A percentile compares a stretch with the other conserved stretches of the same genome.
Evolutionary conservation across 805 yeast genomes (phyloP).

Genomic region (Nakazawaea anatomiae): DNA sequence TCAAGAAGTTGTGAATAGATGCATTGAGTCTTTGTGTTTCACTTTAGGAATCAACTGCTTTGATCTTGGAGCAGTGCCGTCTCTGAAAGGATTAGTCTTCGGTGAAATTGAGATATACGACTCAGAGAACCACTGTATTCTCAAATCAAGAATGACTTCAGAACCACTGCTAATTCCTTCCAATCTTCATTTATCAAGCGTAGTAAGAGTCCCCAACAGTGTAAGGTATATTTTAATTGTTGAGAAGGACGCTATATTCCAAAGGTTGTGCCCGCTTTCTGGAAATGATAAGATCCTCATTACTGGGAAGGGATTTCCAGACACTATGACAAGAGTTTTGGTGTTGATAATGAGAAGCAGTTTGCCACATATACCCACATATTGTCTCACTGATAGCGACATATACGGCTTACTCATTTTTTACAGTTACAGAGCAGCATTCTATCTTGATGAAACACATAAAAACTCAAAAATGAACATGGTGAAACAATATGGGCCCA

Average conservation of each 20-base stretch:
- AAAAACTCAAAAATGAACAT: background rate
- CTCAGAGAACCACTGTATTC: too few relatives aligned
- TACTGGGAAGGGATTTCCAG: slow-evolving; percentile 70
- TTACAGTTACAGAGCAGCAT: slow-evolving; percentile 27
- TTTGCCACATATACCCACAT: slow-evolving; percentile 30
- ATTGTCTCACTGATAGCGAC: slow-evolving; percentile 57
- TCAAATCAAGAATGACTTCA: background rate
- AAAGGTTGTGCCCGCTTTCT: slow-evolving; percentile 18
- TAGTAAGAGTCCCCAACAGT: slow-evolving; percentile 13
- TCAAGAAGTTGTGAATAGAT: slow-evolving; percentile 36
- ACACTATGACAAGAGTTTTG: slow-evolving; percentile 42
- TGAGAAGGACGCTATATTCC: slow-evolving; percentile 39
- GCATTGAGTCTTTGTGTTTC: slow-evolving; percentile 31
- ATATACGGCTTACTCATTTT: slow-evolving; percentile 56
- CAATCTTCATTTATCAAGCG: slow-evolving; percentile 19
- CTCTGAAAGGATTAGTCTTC: slow-evolving; percentile 51
- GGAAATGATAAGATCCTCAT: slow-evolving; percentile 27
- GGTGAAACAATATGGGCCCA: background rate
- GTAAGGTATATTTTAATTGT: slow-evolving; percentile 32
- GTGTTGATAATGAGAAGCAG: slow-evolving; percentile 22
- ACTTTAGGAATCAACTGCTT: slow-evolving; percentile 32
- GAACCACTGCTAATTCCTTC: slow-evolving; percentile 34
- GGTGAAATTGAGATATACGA: slow-evolving; percentile 24
- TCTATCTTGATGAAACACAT: background rate
- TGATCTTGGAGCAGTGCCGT: slow-evolving; percentile 39